Base-by-base conservation (phyloP, 148 eudicot species). In the Rhododendron ferrugineum region DNA sequence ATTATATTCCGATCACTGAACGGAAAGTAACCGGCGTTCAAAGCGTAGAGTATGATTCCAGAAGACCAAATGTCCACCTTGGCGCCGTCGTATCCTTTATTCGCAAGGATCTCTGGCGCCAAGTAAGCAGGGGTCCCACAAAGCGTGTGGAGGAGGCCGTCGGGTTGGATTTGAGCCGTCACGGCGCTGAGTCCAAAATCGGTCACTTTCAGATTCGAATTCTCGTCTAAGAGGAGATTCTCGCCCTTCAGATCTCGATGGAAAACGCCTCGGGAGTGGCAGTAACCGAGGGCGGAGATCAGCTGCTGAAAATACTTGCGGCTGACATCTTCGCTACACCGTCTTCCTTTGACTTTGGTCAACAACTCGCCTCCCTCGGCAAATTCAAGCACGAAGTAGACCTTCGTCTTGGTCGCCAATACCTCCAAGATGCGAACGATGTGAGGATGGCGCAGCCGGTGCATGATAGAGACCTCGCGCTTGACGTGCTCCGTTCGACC, bases 91-190 rank as follows among this genome's bases (percentile, higher is more conserved):
- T 95, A 95, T 6, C 98, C 98, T n/a, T 90, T 91, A 77, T 92
- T 93, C 1, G 89, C 90, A 0, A 95, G 80, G 9, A 95, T 90
- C 79, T 95, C 98, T 6, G 98, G 98, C 1, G 98, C 96, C 54
- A 95, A 94, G 77, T 95, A 95, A 2, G 98, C 98, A 1, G 98
- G 98, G 1, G 98, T 95, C 9, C 98, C 98, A 44, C 98, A 95
- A 1, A 91, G 60, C 0, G 98, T 95, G 54, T 93, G 94, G 2
- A 95, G 85, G 77, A 90, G 52, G 3, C 89, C 93, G 82, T 92
- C 94, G 32, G 91, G 78, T 60, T 87, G 86, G 87, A 82, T 87
- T 82, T 90, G 90, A 3, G 82, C 89, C 16, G 81, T 83, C 0
- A 94, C 91, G 0, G 98, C 92, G 28, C 92, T 89, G 28, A 95